These are phyloP conservation scores for Paecilomyces niveus DNA, from an alignment of 2,329 filamentous ascomycete species.

Conservation along the genomic window DNA sequence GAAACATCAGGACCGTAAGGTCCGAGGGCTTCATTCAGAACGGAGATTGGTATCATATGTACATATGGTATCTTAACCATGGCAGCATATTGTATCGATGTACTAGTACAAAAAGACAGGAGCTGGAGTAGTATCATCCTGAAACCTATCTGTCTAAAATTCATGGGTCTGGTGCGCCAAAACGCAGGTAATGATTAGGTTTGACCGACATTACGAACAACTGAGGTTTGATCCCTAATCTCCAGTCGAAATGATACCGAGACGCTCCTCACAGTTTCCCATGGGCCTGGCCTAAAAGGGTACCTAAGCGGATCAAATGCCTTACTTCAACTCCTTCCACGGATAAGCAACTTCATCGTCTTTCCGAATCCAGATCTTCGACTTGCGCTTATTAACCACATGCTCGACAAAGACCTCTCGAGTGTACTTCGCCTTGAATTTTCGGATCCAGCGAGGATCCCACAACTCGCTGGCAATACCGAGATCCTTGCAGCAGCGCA, in stretches of 20 bases:
- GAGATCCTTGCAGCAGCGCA: slow-evolving; percentile 97
- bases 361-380: slow-evolving; percentile 80
- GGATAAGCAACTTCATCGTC: slow-evolving; percentile 65
- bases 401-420: slow-evolving; percentile 90
- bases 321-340: slow-evolving; percentile 44
- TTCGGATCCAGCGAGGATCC: slow-evolving; percentile 86
- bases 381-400: slow-evolving; percentile 75
- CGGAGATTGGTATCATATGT: background rate
- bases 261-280: background rate
- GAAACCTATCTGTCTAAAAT: background rate
- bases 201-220: no score
- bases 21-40: background rate
- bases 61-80: background rate
- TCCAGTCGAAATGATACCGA: no score
- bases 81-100: background rate
- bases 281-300: background rate
- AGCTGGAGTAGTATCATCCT: background rate
- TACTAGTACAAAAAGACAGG: background rate
- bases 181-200: no score
- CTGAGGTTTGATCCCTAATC: no score
- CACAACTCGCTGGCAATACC: slow-evolving; percentile 92
- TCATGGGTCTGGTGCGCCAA: background rate
- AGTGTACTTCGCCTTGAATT: slow-evolving; percentile 67
- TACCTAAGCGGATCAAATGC: background rate
- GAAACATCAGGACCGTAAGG: background rate